These are phyloP conservation scores for Handroanthus guayacan DNA, from an alignment of 257 asterid genomes.

Conservation along the genomic window DNA sequence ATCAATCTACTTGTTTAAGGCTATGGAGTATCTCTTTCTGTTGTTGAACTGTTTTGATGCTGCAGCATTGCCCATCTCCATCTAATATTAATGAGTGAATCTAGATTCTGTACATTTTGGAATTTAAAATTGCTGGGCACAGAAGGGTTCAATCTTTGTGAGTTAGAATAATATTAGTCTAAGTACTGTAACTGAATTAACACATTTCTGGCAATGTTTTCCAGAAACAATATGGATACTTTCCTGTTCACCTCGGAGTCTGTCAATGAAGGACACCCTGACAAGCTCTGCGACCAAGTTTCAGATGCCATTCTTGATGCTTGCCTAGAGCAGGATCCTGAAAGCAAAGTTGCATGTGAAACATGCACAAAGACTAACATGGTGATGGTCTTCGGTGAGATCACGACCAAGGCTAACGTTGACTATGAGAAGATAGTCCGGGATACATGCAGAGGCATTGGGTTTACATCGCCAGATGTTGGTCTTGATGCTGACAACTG, in stretches of 20 bases:
- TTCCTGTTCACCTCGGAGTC: conserved; percentile 73
- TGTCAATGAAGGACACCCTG: conserved; percentile 75
- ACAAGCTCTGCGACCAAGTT: conserved; percentile 80
- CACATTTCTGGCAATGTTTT: not conserved
- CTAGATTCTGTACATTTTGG: conserved; percentile 1
- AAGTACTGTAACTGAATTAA: conserved; percentile 28
- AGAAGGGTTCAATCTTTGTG: not conserved
- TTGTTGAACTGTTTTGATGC: not conserved
- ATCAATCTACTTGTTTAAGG: not conserved
- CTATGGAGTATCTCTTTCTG: not conserved
- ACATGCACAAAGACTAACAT: conserved; percentile 71
- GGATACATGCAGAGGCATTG: conserved; percentile 71
- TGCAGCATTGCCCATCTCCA: not conserved
- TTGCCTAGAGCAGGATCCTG: conserved; percentile 72
- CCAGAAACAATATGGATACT: conserved; percentile 54
- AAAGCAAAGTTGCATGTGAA: conserved; percentile 77
- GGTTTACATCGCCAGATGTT: conserved; percentile 66
- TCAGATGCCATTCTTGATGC: conserved; percentile 76
- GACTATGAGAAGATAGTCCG: conserved; percentile 75
- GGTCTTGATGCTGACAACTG: conserved; percentile 78
- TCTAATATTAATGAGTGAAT: not conserved
- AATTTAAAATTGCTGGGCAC: not conserved
- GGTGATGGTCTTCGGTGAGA: conserved; percentile 77
- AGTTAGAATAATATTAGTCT: not conserved
- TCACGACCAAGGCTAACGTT: conserved; percentile 67